phyloP scores from a whole-genome alignment of 2,329 filamentous ascomycete species.

The Paracoccidioides lutzii region DNA sequence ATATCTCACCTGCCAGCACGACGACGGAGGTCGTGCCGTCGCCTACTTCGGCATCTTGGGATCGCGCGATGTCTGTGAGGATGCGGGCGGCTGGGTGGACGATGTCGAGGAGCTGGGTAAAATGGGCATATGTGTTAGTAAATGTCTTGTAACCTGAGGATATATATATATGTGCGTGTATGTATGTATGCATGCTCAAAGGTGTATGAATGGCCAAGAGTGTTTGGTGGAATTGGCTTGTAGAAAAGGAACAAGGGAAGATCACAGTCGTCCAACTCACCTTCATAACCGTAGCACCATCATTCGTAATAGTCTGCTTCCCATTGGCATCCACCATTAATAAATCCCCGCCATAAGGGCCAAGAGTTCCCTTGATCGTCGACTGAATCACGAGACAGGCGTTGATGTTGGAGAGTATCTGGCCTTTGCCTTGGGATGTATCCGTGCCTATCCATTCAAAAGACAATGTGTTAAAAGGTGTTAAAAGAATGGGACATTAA shows the following conservation, averaged over 20 bases:
- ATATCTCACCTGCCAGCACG: slow-evolving; percentile 88
- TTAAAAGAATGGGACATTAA: slow-evolving; percentile 5
- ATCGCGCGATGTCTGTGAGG: slow-evolving; percentile 94
- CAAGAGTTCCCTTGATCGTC: slow-evolving; percentile 90
- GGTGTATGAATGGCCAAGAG: neutral
- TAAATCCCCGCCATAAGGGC: slow-evolving; percentile 91
- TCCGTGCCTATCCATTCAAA: slow-evolving; percentile 62
- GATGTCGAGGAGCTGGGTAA: slow-evolving; percentile 74
- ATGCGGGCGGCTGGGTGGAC: slow-evolving; percentile 95
- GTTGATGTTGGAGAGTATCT: slow-evolving; percentile 97
- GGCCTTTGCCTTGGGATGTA: slow-evolving; percentile 89
- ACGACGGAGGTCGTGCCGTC: slow-evolving; percentile 97
- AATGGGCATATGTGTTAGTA: neutral
- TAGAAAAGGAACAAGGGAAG: neutral
- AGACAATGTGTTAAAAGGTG: slow-evolving; percentile 9
- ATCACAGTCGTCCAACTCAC: slow-evolving; percentile 33
- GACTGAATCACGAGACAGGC: slow-evolving; percentile 91
- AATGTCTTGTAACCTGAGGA: neutral
- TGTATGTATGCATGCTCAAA: no score
- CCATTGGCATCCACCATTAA: slow-evolving; percentile 94
- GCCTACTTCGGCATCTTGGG: slow-evolving; percentile 97
- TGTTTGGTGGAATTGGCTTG: neutral
- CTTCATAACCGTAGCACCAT: slow-evolving; percentile 99
- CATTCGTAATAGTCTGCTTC: slow-evolving; percentile 94
- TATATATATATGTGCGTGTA: neutral